phyloP scores from a whole-genome alignment of 2,329 filamentous ascomycete species.

The Leptographium wingfieldii region DNA sequence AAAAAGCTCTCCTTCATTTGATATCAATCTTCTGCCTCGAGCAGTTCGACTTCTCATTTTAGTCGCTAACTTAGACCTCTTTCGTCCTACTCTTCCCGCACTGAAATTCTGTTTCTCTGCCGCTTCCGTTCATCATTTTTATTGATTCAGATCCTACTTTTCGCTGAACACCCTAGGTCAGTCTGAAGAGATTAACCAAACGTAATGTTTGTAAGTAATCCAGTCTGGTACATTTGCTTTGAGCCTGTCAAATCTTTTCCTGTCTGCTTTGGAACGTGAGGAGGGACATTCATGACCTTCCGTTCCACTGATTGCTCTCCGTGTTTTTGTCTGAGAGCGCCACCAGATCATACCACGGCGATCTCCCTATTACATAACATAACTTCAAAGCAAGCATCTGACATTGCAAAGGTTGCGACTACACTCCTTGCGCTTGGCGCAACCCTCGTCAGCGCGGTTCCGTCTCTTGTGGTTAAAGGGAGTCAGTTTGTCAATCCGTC shows the following conservation, averaged over 20 bases:
- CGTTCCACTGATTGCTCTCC: neutral
- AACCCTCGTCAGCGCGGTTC: slow-evolving; percentile 41
- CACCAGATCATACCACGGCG: too few species aligned
- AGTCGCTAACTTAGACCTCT: neutral
- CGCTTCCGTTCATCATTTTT: neutral
- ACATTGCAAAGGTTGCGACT: slow-evolving; percentile 22
- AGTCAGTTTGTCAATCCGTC: slow-evolving; percentile 47
- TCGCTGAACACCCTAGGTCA: neutral
- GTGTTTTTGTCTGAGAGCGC: neutral
- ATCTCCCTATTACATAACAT: too few species aligned
- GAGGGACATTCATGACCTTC: neutral
- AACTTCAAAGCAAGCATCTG: neutral
- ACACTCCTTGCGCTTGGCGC: slow-evolving; percentile 41
- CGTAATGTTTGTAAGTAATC: neutral
- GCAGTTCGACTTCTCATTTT: neutral
- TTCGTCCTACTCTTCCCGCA: neutral
- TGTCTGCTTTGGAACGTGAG: neutral
- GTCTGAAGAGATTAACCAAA: neutral
- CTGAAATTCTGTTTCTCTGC: neutral
- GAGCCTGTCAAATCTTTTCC: neutral
- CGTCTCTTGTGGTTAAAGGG: slow-evolving; percentile 42
- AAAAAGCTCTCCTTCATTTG: neutral
- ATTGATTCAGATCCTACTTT: neutral
- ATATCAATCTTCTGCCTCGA: neutral
- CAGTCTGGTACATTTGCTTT: neutral